Conservation (phyloP, 208 protist genomes). For the Angomonas deanei region DNA sequence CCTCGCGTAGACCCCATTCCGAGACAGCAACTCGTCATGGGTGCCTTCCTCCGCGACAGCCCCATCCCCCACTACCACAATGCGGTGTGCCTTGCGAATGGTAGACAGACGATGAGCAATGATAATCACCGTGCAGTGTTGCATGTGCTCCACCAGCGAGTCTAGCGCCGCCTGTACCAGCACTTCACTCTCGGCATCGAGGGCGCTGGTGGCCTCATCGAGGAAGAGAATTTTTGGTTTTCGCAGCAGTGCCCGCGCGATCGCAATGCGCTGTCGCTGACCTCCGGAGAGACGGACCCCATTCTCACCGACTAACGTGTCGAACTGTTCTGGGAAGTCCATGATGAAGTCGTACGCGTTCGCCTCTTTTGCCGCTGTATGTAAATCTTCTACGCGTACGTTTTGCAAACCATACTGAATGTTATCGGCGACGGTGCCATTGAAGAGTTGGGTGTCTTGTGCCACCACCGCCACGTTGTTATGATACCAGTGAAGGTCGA, state of each 20-base stretch:
- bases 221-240: slow-evolving; percentile 75
- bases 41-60: slow-evolving; percentile 28
- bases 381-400: slow-evolving; percentile 24
- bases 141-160: slow-evolving; percentile 30
- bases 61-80: slow-evolving; percentile 36
- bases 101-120: slow-evolving; percentile 55
- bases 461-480: slow-evolving; percentile 94
- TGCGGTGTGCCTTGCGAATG: slow-evolving; percentile 28
- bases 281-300: slow-evolving; percentile 89
- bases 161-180: slow-evolving; percentile 89
- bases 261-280: slow-evolving; percentile 93
- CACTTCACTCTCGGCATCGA: slow-evolving; percentile 74
- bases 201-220: slow-evolving; percentile 91
- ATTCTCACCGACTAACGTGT: slow-evolving; percentile 41
- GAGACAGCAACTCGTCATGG: neutral
- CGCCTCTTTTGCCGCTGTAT: slow-evolving; percentile 34
- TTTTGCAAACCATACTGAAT: slow-evolving; percentile 41
- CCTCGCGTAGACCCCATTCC: slow-evolving; percentile 19
- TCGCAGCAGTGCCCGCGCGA: slow-evolving; percentile 90
- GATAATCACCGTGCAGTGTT: slow-evolving; percentile 31
- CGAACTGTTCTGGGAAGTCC: slow-evolving; percentile 33
- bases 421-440: slow-evolving; percentile 84
- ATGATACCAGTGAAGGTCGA: slow-evolving; percentile 33
- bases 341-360: slow-evolving; percentile 53
- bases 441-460: slow-evolving; percentile 96